phyloP scores from a whole-genome alignment of 371 early-diverging fungal species.

The Choanephora cucurbitarum region DNA sequence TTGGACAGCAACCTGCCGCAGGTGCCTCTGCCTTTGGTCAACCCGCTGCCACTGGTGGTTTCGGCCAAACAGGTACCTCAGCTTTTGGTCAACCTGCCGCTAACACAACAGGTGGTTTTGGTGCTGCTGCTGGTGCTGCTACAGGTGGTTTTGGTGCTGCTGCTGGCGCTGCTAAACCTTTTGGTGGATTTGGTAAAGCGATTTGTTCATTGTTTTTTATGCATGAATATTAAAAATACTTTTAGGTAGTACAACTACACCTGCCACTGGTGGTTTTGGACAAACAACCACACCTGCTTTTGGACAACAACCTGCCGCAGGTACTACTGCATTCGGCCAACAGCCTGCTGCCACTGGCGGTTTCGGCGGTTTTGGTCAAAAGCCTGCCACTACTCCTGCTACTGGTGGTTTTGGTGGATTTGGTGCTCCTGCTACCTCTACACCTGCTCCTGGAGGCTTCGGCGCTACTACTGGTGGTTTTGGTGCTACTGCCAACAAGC shows the following conservation, averaged over 20 bases:
- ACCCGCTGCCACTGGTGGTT: slow-evolving; percentile 28
- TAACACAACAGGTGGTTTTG: slow-evolving; percentile 38
- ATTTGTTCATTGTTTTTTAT: background rate
- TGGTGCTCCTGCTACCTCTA: slow-evolving; percentile 17
- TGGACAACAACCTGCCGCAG: slow-evolving; percentile 34
- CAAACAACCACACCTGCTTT: slow-evolving; percentile 26
- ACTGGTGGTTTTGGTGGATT: slow-evolving; percentile 32
- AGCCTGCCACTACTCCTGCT: slow-evolving; percentile 21
- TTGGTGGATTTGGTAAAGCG: slow-evolving; percentile 47
- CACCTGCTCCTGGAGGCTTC: slow-evolving; percentile 17
- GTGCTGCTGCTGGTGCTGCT: slow-evolving; percentile 22
- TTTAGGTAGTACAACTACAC: slow-evolving; percentile 23
- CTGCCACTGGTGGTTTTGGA: slow-evolving; percentile 47
- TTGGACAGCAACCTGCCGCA: slow-evolving; percentile 23
- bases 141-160: slow-evolving; percentile 44
- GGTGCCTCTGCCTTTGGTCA: slow-evolving; percentile 41
- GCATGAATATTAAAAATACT: background rate
- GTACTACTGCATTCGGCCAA: slow-evolving; percentile 33
- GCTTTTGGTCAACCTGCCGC: slow-evolving; percentile 28
- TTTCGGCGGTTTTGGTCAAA: slow-evolving; percentile 43
- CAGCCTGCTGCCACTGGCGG: slow-evolving; percentile 32
- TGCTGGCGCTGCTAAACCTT: slow-evolving; percentile 49
- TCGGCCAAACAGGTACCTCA: slow-evolving; percentile 19
- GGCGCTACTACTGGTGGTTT: slow-evolving; percentile 46
- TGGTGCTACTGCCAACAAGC: slow-evolving; percentile 55